Percentiles rank a stretch among this genome's conserved stretches.
These are phyloP conservation scores for Aspergillus cejpii DNA, from an alignment of 2,329 filamentous ascomycete genomes.

Conservation along the genomic window DNA sequence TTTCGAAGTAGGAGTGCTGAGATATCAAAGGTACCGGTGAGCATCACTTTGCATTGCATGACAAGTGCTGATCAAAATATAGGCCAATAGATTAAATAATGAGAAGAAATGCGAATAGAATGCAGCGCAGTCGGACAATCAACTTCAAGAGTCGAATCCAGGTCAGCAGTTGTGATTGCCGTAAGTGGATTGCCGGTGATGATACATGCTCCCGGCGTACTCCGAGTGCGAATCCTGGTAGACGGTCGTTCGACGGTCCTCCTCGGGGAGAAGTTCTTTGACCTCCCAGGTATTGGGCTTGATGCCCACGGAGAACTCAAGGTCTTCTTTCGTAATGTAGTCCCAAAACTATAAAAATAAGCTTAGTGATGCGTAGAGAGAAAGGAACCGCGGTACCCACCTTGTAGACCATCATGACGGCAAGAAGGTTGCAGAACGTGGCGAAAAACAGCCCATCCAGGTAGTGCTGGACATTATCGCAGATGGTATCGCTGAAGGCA, in stretches of 20 bases:
- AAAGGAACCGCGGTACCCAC: conserved; percentile 40
- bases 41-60: no score
- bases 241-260: conserved; percentile 66
- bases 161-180: conserved; percentile 33
- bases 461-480: conserved; percentile 79
- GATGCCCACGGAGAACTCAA: conserved; percentile 94
- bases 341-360: conserved; percentile 77
- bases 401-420: conserved; percentile 99
- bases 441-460: conserved; percentile 91
- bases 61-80: neutral
- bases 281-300: conserved; percentile 98
- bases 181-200: conserved; percentile 36
- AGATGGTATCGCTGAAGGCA: conserved; percentile 78
- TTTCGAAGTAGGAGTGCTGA: no score
- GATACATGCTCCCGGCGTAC: conserved; percentile 42
- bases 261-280: conserved; percentile 79
- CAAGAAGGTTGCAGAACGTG: conserved; percentile 85
- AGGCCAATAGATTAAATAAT: neutral
- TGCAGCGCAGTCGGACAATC: no score
- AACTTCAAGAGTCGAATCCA: no score
- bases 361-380: conserved; percentile 1
- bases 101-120: no score
- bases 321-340: conserved; percentile 94
- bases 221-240: conserved; percentile 56
- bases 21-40: no score